Percentiles rank a stretch among this genome's conserved stretches.
Evolutionary conservation across 2,329 filamentous ascomycete species (phyloP).

Genomic region (Penicillium nordicum): DNA sequence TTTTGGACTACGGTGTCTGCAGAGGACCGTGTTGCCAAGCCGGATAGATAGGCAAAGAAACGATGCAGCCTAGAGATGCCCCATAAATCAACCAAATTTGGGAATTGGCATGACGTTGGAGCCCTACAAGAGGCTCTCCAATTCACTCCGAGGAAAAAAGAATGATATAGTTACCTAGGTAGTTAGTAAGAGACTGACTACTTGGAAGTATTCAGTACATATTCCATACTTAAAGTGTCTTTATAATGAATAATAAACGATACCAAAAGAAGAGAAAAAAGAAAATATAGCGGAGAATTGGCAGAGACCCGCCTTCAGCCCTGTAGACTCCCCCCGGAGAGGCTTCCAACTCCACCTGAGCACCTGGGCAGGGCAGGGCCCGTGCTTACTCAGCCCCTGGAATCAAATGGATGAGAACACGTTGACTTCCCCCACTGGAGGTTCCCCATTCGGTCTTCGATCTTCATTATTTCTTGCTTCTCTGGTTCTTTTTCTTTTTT

Average conservation of each 20-base stretch:
- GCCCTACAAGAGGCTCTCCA: background rate
- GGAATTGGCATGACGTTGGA: constrained; percentile 4
- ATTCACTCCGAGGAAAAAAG: background rate
- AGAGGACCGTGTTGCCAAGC: constrained; percentile 8
- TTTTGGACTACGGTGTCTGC: constrained; percentile 8
- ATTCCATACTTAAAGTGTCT: background rate
- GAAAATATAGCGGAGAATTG: background rate
- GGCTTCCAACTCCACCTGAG: background rate
- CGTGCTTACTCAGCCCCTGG: constrained; percentile 20
- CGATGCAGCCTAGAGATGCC: constrained; percentile 23
- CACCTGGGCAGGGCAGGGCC: background rate
- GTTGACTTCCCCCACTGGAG: constrained; percentile 19
- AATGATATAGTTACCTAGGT: no score
- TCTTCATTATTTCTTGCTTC: constrained; percentile 3
- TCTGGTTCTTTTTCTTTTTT: background rate
- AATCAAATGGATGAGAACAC: constrained; percentile 27
- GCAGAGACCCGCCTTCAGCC: constrained; percentile 18
- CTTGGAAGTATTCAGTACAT: background rate
- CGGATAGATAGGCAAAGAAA: constrained; percentile 18
- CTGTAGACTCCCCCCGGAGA: constrained; percentile 8
- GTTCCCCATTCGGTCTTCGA: constrained; percentile 15
- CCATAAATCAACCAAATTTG: constrained; percentile 14
- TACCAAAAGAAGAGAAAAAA: no score
- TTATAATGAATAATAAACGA: background rate
- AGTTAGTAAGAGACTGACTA: background rate